phyloP scores from a whole-genome alignment of 2,329 filamentous ascomycete species.

The Amesomyces nigricolor region DNA sequence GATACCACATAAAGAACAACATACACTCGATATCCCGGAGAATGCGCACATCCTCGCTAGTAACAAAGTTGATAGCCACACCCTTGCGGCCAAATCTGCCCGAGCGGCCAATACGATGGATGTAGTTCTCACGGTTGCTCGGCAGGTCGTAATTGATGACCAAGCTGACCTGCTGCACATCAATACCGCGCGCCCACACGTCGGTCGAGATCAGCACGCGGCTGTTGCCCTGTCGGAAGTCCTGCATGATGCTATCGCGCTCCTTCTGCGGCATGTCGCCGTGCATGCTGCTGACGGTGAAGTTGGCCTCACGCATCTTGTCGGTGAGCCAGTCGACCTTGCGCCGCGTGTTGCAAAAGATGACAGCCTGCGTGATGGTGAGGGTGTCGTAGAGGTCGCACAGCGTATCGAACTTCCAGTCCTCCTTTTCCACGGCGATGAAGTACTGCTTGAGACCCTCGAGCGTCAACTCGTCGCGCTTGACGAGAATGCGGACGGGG shows the following conservation, averaged over 20 bases:
- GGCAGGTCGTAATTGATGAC: constrained; percentile 99
- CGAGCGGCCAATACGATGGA: constrained; percentile 94
- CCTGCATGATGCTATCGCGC: constrained; percentile 98
- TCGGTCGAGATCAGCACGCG: constrained; percentile 96
- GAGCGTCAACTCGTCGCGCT: constrained; percentile 96
- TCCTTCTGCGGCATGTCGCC: constrained; percentile 99
- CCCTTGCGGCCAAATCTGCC: constrained; percentile 96
- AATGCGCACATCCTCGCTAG: constrained; percentile 95
- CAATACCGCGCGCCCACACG: constrained; percentile 96
- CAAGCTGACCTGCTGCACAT: constrained; percentile 95
- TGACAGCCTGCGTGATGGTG: constrained; percentile 97
- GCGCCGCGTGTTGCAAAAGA: constrained; percentile 97
- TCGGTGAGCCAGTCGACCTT: constrained; percentile 99
- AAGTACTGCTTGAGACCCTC: constrained; percentile 99
- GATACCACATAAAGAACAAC: constrained; percentile 31
- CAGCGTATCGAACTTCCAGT: constrained; percentile 99
- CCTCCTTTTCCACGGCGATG: constrained; percentile 97
- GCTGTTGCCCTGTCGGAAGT: constrained; percentile 94
- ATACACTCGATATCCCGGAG: constrained; percentile 90
- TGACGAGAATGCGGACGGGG: constrained; percentile 90
- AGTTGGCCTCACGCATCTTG: constrained; percentile 98
- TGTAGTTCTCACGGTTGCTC: constrained; percentile 99
- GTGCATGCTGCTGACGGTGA: constrained; percentile 98
- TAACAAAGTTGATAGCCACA: constrained; percentile 99
- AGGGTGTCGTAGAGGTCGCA: constrained; percentile 98